phyloP scores from a whole-genome alignment of 495 filamentous ascomycete species.

The Aspergillus bridgeri region DNA sequence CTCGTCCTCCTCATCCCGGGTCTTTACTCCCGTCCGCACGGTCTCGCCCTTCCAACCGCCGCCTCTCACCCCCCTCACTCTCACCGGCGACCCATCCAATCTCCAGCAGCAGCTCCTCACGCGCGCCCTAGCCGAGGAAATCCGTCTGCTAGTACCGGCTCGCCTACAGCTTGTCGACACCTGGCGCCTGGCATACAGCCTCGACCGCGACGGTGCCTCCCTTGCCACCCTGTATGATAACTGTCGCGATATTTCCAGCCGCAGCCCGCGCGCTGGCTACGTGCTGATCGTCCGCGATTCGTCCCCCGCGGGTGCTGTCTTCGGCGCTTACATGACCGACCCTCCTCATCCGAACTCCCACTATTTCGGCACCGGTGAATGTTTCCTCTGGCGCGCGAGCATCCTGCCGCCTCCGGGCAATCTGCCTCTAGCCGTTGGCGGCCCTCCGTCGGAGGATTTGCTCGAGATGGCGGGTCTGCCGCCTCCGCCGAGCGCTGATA shows the following conservation, averaged over 20 bases:
- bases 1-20: slow-evolving; percentile 27
- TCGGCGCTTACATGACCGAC: slow-evolving; percentile 93
- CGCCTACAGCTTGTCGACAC: slow-evolving; percentile 81
- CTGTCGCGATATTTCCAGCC: slow-evolving; percentile 53
- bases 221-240: slow-evolving; percentile 82
- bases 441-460: slow-evolving; percentile 33
- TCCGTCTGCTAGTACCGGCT: slow-evolving; percentile 81
- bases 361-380: slow-evolving; percentile 95
- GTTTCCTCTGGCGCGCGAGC: slow-evolving; percentile 92
- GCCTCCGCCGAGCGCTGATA: slow-evolving; percentile 73
- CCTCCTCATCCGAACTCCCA: slow-evolving; percentile 72
- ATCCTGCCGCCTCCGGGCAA: slow-evolving; percentile 45
- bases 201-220: slow-evolving; percentile 91
- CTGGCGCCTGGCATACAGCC: slow-evolving; percentile 82
- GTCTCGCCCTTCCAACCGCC: slow-evolving; percentile 60
- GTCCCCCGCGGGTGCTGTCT: slow-evolving; percentile 57
- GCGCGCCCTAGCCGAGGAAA: slow-evolving; percentile 82
- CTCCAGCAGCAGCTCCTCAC: slow-evolving; percentile 57
- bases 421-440: slow-evolving; percentile 40
- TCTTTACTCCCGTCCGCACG: slow-evolving; percentile 50
- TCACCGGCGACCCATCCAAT: slow-evolving; percentile 34
- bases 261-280: slow-evolving; percentile 73
- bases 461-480: slow-evolving; percentile 49
- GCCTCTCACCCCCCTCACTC: slow-evolving; percentile 53
- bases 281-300: slow-evolving; percentile 81